phyloP scores from a whole-genome alignment of 2,329 filamentous ascomycete species.

The Epichloe uncinata region DNA sequence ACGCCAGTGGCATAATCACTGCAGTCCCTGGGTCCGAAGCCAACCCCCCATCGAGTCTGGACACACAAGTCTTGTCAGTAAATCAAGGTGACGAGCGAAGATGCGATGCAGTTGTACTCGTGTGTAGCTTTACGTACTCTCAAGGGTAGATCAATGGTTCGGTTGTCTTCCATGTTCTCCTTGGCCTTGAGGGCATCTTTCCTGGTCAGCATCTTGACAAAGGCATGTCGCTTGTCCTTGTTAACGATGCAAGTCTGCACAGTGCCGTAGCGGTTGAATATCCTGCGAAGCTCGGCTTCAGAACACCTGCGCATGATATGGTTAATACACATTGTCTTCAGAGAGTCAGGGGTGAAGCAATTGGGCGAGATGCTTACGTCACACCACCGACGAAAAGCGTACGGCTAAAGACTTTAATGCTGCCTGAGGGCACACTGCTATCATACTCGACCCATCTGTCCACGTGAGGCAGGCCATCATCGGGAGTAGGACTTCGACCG shows the following conservation, averaged over 20 bases:
- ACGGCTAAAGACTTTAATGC: conserved; percentile 86
- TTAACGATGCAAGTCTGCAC: conserved; percentile 98
- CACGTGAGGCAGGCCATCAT: conserved; percentile 20
- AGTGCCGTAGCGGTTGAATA: conserved; percentile 70
- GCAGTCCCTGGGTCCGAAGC: conserved; percentile 92
- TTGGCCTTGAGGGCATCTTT: conserved; percentile 74
- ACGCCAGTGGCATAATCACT: conserved; percentile 89
- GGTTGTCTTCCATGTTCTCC: conserved; percentile 71
- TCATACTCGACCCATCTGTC: conserved; percentile 74
- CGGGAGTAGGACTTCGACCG: conserved; percentile 48
- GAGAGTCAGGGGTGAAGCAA: too few relatives aligned
- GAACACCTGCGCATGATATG: conserved; percentile 38
- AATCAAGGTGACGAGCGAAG: neutral
- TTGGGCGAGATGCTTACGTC: conserved; percentile 45
- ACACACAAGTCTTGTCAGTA: conserved; percentile 6
- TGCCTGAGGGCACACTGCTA: conserved; percentile 53
- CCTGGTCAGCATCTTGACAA: conserved; percentile 95
- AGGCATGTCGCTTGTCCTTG: conserved; percentile 93
- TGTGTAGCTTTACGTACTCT: conserved; percentile 39
- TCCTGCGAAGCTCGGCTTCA: conserved; percentile 65
- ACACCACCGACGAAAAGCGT: conserved; percentile 96
- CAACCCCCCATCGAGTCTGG: conserved; percentile 91
- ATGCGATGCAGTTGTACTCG: neutral
- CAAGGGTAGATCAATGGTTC: conserved; percentile 58
- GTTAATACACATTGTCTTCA: neutral